Conservation (phyloP, 257 asterid species). For the Buddleja alternifolia region DNA sequence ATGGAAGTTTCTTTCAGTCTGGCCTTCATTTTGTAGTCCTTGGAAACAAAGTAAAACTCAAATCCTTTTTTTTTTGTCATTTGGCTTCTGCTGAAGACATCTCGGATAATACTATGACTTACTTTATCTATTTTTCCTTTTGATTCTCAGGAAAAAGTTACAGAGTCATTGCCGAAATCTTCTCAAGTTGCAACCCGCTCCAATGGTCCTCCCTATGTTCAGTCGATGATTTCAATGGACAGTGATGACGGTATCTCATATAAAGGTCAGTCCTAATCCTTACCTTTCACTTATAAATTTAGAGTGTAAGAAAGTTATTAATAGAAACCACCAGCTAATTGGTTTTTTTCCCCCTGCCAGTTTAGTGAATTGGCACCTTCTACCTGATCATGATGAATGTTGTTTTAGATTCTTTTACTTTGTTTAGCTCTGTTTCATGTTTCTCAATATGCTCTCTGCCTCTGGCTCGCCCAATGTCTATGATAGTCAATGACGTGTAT, state of each 20-base stretch:
- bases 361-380: neutral
- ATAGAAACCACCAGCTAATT: constrained; percentile 4
- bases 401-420: neutral
- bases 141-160: constrained; percentile 69
- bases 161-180: constrained; percentile 68
- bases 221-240: constrained; percentile 66
- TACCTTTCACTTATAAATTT: neutral
- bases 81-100: constrained; percentile 6
- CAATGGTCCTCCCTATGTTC: constrained; percentile 74
- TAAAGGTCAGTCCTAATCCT: constrained; percentile 51
- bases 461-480: too few species aligned
- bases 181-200: constrained; percentile 64
- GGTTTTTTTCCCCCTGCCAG: neutral
- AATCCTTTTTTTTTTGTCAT: neutral
- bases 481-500: neutral
- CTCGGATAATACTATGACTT: constrained; percentile 23
- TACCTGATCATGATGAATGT: neutral
- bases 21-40: constrained; percentile 5
- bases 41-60: constrained; percentile 4
- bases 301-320: neutral
- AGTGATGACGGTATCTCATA: constrained; percentile 84
- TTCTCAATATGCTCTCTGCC: constrained; percentile 16
- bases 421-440: neutral
- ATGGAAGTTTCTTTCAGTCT: neutral
- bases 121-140: constrained; percentile 10